A percentile compares a stretch with the other conserved stretches of the same genome.
These are phyloP conservation scores for Candida sanyiensis DNA, from an alignment of 805 yeast species.

Conservation along the genomic window DNA sequence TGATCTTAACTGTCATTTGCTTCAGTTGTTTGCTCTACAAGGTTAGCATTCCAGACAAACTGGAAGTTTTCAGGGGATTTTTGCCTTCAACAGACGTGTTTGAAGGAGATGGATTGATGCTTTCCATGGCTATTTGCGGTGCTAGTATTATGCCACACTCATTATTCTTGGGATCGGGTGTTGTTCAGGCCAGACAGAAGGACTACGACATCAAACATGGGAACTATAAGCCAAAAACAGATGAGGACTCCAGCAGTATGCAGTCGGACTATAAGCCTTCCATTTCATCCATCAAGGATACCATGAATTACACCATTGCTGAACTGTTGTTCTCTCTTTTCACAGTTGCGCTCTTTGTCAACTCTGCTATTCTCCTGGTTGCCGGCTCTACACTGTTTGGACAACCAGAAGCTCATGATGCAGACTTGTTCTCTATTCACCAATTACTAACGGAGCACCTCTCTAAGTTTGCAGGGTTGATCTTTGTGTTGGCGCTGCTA, in stretches of 20 bases:
- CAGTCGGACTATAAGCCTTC: conserved; percentile 61
- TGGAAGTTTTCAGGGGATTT: conserved; percentile 65
- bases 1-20: conserved; percentile 78
- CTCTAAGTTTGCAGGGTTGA: conserved; percentile 73
- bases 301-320: conserved; percentile 75
- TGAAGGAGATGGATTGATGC: conserved; percentile 62
- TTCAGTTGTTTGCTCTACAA: conserved; percentile 73
- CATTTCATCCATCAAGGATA: conserved; percentile 71
- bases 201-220: conserved; percentile 74
- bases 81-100: conserved; percentile 46
- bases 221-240: conserved; percentile 35
- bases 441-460: conserved; percentile 54
- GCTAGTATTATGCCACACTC: conserved; percentile 97
- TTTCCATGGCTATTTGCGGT: conserved; percentile 82
- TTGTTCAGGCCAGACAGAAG: conserved; percentile 78
- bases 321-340: conserved; percentile 79
- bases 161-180: conserved; percentile 78
- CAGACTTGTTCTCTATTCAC: conserved; percentile 78
- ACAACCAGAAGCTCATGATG: conserved; percentile 48
- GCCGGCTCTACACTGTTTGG: conserved; percentile 81
- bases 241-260: conserved; percentile 24
- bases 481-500: conserved; percentile 79
- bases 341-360: conserved; percentile 87
- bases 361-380: conserved; percentile 81
- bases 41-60: conserved; percentile 48